phyloP scores from a whole-genome alignment of 495 filamentous ascomycete species.

The Pseudevernia furfuracea region DNA sequence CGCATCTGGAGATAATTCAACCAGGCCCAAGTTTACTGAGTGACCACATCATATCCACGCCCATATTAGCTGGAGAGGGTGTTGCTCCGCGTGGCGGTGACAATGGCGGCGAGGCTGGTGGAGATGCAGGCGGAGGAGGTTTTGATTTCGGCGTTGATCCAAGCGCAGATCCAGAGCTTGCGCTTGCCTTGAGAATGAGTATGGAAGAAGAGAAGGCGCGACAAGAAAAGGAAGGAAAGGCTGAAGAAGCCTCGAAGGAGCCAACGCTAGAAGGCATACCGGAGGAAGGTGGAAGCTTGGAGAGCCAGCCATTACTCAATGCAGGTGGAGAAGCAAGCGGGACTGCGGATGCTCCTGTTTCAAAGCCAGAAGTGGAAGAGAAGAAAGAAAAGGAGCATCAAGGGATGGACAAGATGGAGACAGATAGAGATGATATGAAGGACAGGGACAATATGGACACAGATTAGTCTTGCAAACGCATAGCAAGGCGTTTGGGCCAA shows the following conservation, averaged over 20 bases:
- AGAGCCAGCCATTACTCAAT: conserved; percentile 54
- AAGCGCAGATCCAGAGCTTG: conserved; percentile 82
- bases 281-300: conserved; percentile 58
- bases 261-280: conserved; percentile 68
- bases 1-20: conserved; percentile 81
- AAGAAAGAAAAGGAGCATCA: conserved; percentile 57
- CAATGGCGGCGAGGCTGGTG: conserved; percentile 41
- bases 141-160: conserved; percentile 74
- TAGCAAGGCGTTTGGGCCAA: conserved; percentile 22
- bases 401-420: conserved; percentile 45
- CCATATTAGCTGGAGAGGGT: conserved; percentile 77
- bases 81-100: conserved; percentile 36
- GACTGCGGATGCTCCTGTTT: conserved; percentile 34
- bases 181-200: conserved; percentile 92
- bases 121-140: conserved; percentile 51
- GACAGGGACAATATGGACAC: conserved; percentile 86
- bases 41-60: conserved; percentile 84
- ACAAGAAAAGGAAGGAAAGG: conserved; percentile 74
- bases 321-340: conserved; percentile 62
- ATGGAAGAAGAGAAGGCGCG: conserved; percentile 96
- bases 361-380: conserved; percentile 35
- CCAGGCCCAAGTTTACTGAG: conserved; percentile 86
- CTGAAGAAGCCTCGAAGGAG: conserved; percentile 59
- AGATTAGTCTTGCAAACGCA: conserved; percentile 39
- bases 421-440: conserved; percentile 48